Percentiles rank a stretch among this genome's conserved stretches.
These are phyloP conservation scores for Naematelia aurantialba DNA, from an alignment of 768 basidiomycete species.

Conservation along the genomic window DNA sequence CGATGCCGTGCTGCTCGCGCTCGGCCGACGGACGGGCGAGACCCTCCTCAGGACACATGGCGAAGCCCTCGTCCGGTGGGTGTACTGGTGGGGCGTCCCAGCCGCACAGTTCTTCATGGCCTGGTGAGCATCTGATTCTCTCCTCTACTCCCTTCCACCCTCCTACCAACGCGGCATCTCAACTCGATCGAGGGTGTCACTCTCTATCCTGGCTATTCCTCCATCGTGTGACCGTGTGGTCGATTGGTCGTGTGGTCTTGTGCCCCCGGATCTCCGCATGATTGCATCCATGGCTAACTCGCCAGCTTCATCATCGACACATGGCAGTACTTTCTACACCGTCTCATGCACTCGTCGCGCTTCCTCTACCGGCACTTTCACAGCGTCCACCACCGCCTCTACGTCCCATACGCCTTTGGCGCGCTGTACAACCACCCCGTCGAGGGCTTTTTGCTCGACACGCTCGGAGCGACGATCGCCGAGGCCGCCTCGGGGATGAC, in stretches of 20 bases:
- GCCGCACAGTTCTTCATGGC: slow-evolving; percentile 66
- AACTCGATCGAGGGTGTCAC: too few relatives aligned
- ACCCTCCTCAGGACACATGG: slow-evolving; percentile 52
- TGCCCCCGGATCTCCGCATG: background rate
- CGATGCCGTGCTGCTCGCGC: slow-evolving; percentile 49
- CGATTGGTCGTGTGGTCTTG: too few relatives aligned
- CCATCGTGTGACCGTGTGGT: background rate
- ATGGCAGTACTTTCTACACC: slow-evolving; percentile 97
- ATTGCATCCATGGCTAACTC: slow-evolving; percentile 12
- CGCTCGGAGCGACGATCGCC: slow-evolving; percentile 71
- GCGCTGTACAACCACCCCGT: slow-evolving; percentile 96
- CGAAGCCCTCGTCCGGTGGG: slow-evolving; percentile 56
- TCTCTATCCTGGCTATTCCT: background rate
- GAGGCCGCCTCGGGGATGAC: slow-evolving; percentile 66
- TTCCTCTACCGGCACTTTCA: slow-evolving; percentile 89
- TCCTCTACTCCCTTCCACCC: background rate
- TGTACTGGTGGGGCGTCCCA: slow-evolving; percentile 95
- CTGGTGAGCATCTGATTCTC: slow-evolving; percentile 63
- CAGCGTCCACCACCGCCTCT: slow-evolving; percentile 89
- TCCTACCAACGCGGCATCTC: background rate
- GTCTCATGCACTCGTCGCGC: slow-evolving; percentile 81
- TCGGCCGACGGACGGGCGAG: slow-evolving; percentile 54
- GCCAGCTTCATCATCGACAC: slow-evolving; percentile 87
- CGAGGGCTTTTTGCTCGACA: slow-evolving; percentile 88
- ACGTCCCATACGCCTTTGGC: slow-evolving; percentile 95